Evolutionary conservation across 805 yeast species (phyloP).

Genomic region (Candida corydali): DNA sequence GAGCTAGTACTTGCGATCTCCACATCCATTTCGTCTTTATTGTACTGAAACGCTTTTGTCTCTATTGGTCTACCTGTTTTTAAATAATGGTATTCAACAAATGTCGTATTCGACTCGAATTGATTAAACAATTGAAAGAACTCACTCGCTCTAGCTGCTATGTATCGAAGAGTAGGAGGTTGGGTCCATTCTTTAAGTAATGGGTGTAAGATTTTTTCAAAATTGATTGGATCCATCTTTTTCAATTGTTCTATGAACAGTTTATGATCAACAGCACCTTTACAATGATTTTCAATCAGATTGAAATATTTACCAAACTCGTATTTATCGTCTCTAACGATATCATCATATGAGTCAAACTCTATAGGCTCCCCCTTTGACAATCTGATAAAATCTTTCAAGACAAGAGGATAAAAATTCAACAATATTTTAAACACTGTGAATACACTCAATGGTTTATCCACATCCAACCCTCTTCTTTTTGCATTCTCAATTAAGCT

Average conservation of each 20-base stretch:
- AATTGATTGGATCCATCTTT: slow-evolving; percentile 13
- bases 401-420: slow-evolving; percentile 29
- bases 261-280: neutral
- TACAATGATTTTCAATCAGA: slow-evolving; percentile 1
- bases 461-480: slow-evolving; percentile 46
- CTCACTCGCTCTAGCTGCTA: slow-evolving; percentile 54
- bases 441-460: slow-evolving; percentile 43
- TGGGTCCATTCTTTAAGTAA: slow-evolving; percentile 44
- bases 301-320: slow-evolving; percentile 8
- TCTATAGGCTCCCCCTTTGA: slow-evolving; percentile 45
- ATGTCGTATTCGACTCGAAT: slow-evolving; percentile 33
- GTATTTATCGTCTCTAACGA: neutral
- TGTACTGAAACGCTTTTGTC: slow-evolving; percentile 36
- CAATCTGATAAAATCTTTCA: slow-evolving; percentile 41
- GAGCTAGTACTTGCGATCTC: slow-evolving; percentile 31
- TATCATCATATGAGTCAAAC: slow-evolving; percentile 36
- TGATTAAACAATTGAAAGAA: slow-evolving; percentile 31
- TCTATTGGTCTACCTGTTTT: slow-evolving; percentile 33
- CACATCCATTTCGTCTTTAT: slow-evolving; percentile 21
- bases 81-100: slow-evolving; percentile 51
- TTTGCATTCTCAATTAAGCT: slow-evolving; percentile 44
- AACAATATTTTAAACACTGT: slow-evolving; percentile 36
- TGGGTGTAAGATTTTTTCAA: slow-evolving; percentile 10
- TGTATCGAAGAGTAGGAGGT: slow-evolving; percentile 53
- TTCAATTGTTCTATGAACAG: slow-evolving; percentile 10